These are phyloP conservation scores for Cyclospora cayetanensis DNA, from an alignment of 169 alveolate species.

Conservation along the genomic window DNA sequence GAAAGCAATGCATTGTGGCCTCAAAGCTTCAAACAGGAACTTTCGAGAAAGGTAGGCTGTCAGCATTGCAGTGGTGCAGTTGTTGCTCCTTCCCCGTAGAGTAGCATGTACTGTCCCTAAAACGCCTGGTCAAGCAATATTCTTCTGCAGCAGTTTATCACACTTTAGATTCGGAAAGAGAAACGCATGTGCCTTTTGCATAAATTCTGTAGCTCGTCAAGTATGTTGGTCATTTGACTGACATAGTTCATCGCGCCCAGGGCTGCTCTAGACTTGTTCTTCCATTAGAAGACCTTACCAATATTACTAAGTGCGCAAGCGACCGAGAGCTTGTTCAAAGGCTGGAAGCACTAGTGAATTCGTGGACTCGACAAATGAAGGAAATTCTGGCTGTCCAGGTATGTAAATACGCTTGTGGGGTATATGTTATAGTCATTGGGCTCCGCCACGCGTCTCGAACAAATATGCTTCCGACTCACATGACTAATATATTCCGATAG, in stretches of 20 bases:
- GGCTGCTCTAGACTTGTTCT: slow-evolving; percentile 74
- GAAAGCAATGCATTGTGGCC: slow-evolving; percentile 46
- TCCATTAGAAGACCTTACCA: slow-evolving; percentile 92
- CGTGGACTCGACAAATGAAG: slow-evolving; percentile 95
- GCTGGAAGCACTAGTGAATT: slow-evolving; percentile 90
- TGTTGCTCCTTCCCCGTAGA: no score
- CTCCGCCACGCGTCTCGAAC: no score
- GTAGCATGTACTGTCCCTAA: no score
- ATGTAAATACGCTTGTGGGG: no score
- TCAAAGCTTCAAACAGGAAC: slow-evolving; percentile 42
- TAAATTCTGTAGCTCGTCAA: slow-evolving; percentile 20
- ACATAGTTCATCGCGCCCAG: slow-evolving; percentile 60
- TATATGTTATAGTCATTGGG: no score
- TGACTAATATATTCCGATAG: no score
- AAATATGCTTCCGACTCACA: no score
- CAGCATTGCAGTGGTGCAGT: neutral
- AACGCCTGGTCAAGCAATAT: no score
- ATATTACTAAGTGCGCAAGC: slow-evolving; percentile 87
- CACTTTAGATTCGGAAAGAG: neutral
- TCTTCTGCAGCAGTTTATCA: no score
- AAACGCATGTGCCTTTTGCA: neutral
- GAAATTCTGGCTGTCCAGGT: slow-evolving; percentile 91
- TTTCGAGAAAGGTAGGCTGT: slow-evolving; percentile 2
- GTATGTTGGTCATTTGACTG: slow-evolving; percentile 45
- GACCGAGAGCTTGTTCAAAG: slow-evolving; percentile 94